Percentiles rank a stretch among this genome's conserved stretches.
These are phyloP conservation scores for Trichophyton verrucosum DNA, from an alignment of 2,329 filamentous ascomycete genomes.

Conservation along the genomic window DNA sequence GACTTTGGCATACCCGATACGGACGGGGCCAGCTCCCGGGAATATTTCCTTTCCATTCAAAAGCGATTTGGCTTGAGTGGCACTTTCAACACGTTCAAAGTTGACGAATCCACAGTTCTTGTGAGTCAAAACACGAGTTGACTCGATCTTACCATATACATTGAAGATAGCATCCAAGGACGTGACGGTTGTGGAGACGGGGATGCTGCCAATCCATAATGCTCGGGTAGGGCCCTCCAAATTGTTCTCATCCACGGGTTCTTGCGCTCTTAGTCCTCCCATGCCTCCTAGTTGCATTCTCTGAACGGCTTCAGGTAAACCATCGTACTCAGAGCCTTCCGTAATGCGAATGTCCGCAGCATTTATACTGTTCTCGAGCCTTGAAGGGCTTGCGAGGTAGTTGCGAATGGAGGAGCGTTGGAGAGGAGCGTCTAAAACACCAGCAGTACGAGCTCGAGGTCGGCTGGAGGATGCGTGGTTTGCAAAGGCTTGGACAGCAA, in stretches of 20 bases:
- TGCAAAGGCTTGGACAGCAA: slow-evolving; percentile 84
- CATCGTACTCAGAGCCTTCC: slow-evolving; percentile 67
- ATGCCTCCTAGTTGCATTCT: slow-evolving; percentile 55
- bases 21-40: slow-evolving; percentile 82
- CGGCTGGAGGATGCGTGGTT: slow-evolving; percentile 69
- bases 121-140: slow-evolving; percentile 85
- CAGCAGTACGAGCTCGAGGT: slow-evolving; percentile 80
- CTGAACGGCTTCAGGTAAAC: slow-evolving; percentile 69
- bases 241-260: slow-evolving; percentile 63
- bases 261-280: slow-evolving; percentile 53
- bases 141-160: slow-evolving; percentile 80
- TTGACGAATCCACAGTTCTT: slow-evolving; percentile 99
- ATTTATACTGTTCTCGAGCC: slow-evolving; percentile 63
- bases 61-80: slow-evolving; percentile 71
- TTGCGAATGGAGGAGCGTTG: slow-evolving; percentile 53
- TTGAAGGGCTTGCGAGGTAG: slow-evolving; percentile 64
- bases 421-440: slow-evolving; percentile 69
- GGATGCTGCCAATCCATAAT: slow-evolving; percentile 94
- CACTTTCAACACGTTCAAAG: slow-evolving; percentile 83
- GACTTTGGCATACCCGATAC: slow-evolving; percentile 96
- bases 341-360: slow-evolving; percentile 61
- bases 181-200: slow-evolving; percentile 89
- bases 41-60: slow-evolving; percentile 98
- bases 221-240: slow-evolving; percentile 85
- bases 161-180: slow-evolving; percentile 93